Conservation (phyloP, 306 rosid genomes). For the Malus sieversii region DNA sequence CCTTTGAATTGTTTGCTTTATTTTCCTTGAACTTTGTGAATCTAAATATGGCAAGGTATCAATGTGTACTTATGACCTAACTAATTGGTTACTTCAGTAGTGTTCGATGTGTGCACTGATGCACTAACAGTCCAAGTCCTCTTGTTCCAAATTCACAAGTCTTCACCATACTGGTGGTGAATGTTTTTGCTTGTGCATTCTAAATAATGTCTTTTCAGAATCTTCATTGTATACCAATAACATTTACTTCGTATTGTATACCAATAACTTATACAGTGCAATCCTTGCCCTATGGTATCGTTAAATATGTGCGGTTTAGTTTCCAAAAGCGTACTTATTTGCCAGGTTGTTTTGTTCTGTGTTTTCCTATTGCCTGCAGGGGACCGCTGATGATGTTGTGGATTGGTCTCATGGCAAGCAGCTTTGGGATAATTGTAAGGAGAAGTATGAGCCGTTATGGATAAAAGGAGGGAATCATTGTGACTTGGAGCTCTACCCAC, state of each 20-base stretch:
- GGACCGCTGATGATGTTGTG: slow-evolving; percentile 80
- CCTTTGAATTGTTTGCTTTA: not conserved
- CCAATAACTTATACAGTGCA: not conserved
- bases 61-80: not conserved
- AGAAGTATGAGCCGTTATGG: slow-evolving; percentile 96
- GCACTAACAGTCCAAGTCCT: not conserved
- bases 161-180: not conserved
- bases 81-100: not conserved
- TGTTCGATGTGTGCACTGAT: not conserved
- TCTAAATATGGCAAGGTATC: not conserved
- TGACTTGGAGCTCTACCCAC: slow-evolving; percentile 80
- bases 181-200: not conserved
- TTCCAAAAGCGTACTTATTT: slow-evolving; percentile 13
- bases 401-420: slow-evolving; percentile 94
- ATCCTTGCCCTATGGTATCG: not conserved
- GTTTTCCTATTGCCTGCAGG: slow-evolving; percentile 42
- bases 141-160: not conserved
- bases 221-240: not conserved
- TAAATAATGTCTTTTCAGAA: not conserved
- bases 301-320: not conserved
- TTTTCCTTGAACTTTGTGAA: not conserved
- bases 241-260: not conserved
- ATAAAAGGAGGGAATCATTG: slow-evolving; percentile 92
- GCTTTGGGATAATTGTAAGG: slow-evolving; percentile 89
- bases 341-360: slow-evolving; percentile 14